Evolutionary conservation across 164 flowering plant species (phyloP).

Genomic region (Litsea cubeba): DNA sequence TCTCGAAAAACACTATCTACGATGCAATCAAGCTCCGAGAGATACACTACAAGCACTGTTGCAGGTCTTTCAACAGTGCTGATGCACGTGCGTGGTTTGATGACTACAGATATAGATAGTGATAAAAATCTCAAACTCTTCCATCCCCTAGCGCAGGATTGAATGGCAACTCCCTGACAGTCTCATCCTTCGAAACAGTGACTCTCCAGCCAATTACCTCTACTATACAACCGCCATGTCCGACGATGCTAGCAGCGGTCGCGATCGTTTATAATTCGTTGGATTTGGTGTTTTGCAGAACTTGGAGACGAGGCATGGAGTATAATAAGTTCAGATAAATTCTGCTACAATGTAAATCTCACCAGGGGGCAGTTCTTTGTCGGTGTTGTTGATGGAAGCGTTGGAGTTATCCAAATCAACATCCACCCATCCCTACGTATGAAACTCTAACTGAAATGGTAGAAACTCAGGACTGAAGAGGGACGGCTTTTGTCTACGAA

Average conservation of each 20-base stretch:
- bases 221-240: slow-evolving; percentile 15
- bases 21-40: background rate
- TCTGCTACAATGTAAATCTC: slow-evolving; percentile 58
- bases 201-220: background rate
- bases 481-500: slow-evolving; percentile 51
- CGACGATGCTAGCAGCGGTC: slow-evolving; percentile 18
- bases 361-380: slow-evolving; percentile 51
- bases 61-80: background rate
- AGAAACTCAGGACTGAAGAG: slow-evolving; percentile 17
- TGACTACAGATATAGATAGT: background rate
- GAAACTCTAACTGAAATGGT: slow-evolving; percentile 20
- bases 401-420: slow-evolving; percentile 28
- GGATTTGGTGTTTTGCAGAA: slow-evolving; percentile 50
- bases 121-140: background rate
- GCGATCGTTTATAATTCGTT: slow-evolving; percentile 69
- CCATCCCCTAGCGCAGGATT: background rate
- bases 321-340: slow-evolving; percentile 29
- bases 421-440: slow-evolving; percentile 7
- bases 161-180: background rate
- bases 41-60: background rate
- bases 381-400: slow-evolving; percentile 50
- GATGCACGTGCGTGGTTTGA: background rate
- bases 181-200: background rate
- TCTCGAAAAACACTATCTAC: background rate
- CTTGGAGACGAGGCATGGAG: slow-evolving; percentile 46